These are phyloP conservation scores for Neonectria neomacrospora DNA, from an alignment of 2,329 filamentous ascomycete genomes.

Conservation along the genomic window DNA sequence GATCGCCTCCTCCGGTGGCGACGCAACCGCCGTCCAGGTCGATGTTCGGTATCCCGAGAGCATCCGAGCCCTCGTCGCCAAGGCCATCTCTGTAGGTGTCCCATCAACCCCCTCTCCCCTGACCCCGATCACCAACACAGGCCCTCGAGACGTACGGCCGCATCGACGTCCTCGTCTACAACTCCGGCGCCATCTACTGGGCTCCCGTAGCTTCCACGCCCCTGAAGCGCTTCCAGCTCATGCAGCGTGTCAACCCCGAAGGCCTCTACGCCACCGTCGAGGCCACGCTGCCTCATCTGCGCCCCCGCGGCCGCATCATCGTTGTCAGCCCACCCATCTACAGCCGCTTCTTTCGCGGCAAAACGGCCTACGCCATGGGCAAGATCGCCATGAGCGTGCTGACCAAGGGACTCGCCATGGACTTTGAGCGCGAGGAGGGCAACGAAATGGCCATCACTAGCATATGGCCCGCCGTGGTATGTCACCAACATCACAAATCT, in stretches of 20 bases:
- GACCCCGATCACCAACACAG: neutral
- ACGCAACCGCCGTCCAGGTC: conserved; percentile 73
- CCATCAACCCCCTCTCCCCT: neutral
- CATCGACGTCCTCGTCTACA: conserved; percentile 83
- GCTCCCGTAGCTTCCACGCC: conserved; percentile 77
- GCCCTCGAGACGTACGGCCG: conserved; percentile 62
- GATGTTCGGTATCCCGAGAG: conserved; percentile 75
- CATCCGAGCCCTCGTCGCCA: conserved; percentile 68
- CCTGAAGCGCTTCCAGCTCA: conserved; percentile 79
- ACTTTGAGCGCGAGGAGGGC: conserved; percentile 75
- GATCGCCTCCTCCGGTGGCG: conserved; percentile 72
- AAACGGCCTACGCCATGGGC: conserved; percentile 83
- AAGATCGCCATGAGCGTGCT: conserved; percentile 87
- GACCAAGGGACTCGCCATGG: conserved; percentile 85
- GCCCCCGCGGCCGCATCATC: conserved; percentile 71
- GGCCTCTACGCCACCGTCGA: conserved; percentile 81
- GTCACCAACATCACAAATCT: conserved; percentile 50
- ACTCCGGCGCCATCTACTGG: conserved; percentile 89
- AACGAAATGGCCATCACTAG: conserved; percentile 80
- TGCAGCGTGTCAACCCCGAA: conserved; percentile 80
- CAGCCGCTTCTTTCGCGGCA: conserved; percentile 84
- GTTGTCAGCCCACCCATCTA: conserved; percentile 89
- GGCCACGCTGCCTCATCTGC: conserved; percentile 73
- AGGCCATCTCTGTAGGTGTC: conserved; percentile 58
- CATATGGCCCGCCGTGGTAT: conserved; percentile 82